Base-by-base conservation (phyloP, 164 flowering plant species). In the Tetracentron sinense region DNA sequence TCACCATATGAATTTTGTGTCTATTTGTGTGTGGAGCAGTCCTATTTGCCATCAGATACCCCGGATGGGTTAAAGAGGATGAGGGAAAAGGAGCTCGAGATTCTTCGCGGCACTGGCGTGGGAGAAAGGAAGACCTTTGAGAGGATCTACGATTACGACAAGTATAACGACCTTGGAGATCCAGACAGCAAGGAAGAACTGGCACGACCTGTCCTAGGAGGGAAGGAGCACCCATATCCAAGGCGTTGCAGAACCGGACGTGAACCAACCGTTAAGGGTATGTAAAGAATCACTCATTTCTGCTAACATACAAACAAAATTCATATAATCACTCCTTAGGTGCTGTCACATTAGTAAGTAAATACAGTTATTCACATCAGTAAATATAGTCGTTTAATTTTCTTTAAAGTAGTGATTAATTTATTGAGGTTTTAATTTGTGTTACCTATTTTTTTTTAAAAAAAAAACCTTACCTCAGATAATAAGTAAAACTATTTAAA, bases 211-310 rank as follows among this genome's bases (percentile, higher is more conserved):
- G 82, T 80, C 0, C 71, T 88, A 0, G 94, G 94, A 14, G 83
- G 87, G 52, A 63, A 72, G 16, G 38, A 77, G 1, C 63, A 54
- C 20, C 89, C 94, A 0, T 85, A 85, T 51, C 90, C 90, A 0
- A 69, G 94, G 33, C 88, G 94, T 16, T 79, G 94, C 68, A 58
- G 89, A 33, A 85, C 94, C 0, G 90, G 94, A 0, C 87, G 90
- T 2, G 38, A 48, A 10, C 69, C 17, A 4, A 7, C 30, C 23
- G 58, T 53, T 6, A 31, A 21, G 47, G 69, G 74, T 67, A 65
- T 49, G 22, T 1, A 6, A 19, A n/a, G 25, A 49, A 19, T n/a
- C 53, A 49, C 2, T 16, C 2, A 49, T n/a, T n/a, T n/a, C n/a
- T n/a, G n/a, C n/a, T n/a, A n/a, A n/a, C n/a, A n/a, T n/a, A n/a